Evolutionary conservation across 2,329 filamentous ascomycete genomes (phyloP), one percentile per base, ranked within the genome.

Genomic region (Sclerotinia borealis): DNA sequence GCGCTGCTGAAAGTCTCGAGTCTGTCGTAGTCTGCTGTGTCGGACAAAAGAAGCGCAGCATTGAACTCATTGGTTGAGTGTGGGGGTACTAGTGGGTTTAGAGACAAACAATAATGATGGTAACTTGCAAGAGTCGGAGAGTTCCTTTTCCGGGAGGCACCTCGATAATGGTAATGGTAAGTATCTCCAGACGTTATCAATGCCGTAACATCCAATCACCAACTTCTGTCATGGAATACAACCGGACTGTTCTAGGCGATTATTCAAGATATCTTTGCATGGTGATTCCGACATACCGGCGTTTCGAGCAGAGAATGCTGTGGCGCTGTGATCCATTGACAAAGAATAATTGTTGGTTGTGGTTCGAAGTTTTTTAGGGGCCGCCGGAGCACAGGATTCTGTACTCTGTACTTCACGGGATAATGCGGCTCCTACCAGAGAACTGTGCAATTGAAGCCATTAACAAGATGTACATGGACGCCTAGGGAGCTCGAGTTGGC

Each of bases 1-100:
- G 34, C 15, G 9, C 15, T 27, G 13, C n/a, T 54, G 50, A 22
- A 11, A 6, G 7, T 4, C 1, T 54, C 7, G 1, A 9, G 15
- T 9, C 7, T 11, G 8, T 27, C 13, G 9, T 39, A 10, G 22
- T 27, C 2, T 6, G 8, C 11, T 27, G 7, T 27, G 6, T 39
- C 50, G 15, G 13, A 4, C 22, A 54, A 52, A 5, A 22, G 15
- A 1, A 1, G 19, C 6, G 7, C 27, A 13, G 8, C 19, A 6
- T 15, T 8, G 11, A 25, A 8, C 6, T 8, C 17, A 0, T 29
- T 13, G 11, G 1, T 11, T 4, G 2, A 7, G 22, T 29, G 0
- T 13, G 4, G 5, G 0, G 5, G 13, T 9, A 2, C 2, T 15
- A n/a, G 1, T 4, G 9, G 0, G 7, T 7, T 17, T 17, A 2